Evolutionary conservation across 2,329 filamentous ascomycete species (phyloP), one percentile per base, ranked within the genome.

Genomic region (Cladophialophora exuberans): DNA sequence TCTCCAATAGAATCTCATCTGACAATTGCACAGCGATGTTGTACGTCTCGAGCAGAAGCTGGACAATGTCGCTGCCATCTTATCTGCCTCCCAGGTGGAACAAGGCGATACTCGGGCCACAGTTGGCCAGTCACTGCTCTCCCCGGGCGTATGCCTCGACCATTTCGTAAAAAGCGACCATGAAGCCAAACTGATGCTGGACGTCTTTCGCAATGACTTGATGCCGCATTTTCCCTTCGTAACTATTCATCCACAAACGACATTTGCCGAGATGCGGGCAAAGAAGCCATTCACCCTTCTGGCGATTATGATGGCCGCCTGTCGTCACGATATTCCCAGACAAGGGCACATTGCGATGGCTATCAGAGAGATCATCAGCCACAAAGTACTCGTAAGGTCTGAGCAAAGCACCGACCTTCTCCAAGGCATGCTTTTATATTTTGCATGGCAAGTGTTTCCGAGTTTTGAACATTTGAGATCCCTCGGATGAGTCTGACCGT

Each of bases 351-450:
- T 71, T 3, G 64, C 65, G 4, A 67, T 65, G 26, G 63, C 65
- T 22, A 38, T 70, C 23, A 64, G 65, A 39, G 57, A 63, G 3
- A 61, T 66, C 31, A 63, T 73, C 44, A 63, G 66, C 18, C 60
- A 64, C 9, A 65, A 66, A 7, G 65, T 72, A 41, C 62, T 75
- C 9, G 45, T 68, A 11, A 59, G 62, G 4, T 66, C 66, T 2
- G 63, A 70, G 6, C 65, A 70, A 20, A 70, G 63, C 25, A 66
- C 76, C n/a, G 73, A 73, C 31, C 62, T 73, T 10, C 63, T 75
- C 13, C 70, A 76, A 58, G 73, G 72, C 2, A 51, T 74, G 4
- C 58, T 75, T 11, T 62, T 75, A 0, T 68, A 67, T 46, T 53
- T 70, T 13, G 70, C 68, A 18, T 75, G 71, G 71, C 72, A 49